These are phyloP conservation scores for Trichoderma simmonsii DNA, from an alignment of 2,329 filamentous ascomycete species.

Conservation along the genomic window DNA sequence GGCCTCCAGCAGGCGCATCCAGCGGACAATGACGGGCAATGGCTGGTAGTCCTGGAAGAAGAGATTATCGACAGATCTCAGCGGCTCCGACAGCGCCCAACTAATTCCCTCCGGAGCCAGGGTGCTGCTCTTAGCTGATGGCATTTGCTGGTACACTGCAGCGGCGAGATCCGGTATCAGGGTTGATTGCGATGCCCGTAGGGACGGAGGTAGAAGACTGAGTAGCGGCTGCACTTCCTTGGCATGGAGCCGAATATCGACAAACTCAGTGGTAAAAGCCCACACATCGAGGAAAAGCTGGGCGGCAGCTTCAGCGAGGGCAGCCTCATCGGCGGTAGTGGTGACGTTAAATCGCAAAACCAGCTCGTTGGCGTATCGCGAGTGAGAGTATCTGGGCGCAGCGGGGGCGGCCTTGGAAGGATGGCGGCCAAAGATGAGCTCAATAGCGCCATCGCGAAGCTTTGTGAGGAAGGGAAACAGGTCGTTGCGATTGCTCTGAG, in stretches of 20 bases:
- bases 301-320: constrained; percentile 69
- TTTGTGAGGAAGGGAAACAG: constrained; percentile 49
- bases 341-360: constrained; percentile 84
- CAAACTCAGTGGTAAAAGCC: constrained; percentile 77
- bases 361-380: constrained; percentile 72
- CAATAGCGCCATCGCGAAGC: constrained; percentile 49
- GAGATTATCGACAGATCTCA: constrained; percentile 58
- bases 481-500: constrained; percentile 3
- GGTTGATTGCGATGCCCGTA: constrained; percentile 68
- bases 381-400: constrained; percentile 34
- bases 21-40: constrained; percentile 74
- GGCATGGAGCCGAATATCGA: constrained; percentile 77
- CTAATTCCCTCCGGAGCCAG: constrained; percentile 28
- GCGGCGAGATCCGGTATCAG: constrained; percentile 78
- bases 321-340: constrained; percentile 63
- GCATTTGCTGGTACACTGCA: constrained; percentile 60
- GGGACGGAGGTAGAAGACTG: constrained; percentile 69
- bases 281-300: constrained; percentile 85
- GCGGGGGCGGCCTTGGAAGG: constrained; percentile 30
- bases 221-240: constrained; percentile 76
- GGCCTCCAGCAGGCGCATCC: constrained; percentile 85
- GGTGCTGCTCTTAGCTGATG: constrained; percentile 24
- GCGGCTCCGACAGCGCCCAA: constrained; percentile 31
- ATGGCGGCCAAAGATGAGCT: constrained; percentile 49
- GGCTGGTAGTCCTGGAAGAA: constrained; percentile 95